Evolutionary conservation across 345 rosid genomes (phyloP).

Genomic region (Murraya paniculata): DNA sequence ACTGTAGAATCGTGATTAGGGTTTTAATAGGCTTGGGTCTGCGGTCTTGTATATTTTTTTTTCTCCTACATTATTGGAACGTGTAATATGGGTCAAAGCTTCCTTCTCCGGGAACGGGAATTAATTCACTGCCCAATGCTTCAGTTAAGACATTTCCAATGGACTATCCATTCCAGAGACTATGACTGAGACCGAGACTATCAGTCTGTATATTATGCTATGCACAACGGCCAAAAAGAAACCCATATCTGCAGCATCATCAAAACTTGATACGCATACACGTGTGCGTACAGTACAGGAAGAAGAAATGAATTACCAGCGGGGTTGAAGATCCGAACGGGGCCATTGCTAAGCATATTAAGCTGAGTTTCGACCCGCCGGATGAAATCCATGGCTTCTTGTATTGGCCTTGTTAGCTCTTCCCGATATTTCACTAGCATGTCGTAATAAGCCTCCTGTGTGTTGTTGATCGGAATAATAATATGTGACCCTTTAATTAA

Average conservation of each 20-base stretch:
- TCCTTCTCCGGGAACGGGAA: conserved; percentile 7
- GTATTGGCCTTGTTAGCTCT: conserved; percentile 86
- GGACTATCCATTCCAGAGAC: not conserved
- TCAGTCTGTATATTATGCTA: not conserved
- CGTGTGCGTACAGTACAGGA: too few species aligned
- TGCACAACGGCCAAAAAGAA: not conserved
- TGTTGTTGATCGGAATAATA: not conserved
- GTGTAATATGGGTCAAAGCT: conserved; percentile 19
- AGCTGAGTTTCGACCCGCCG: conserved; percentile 92
- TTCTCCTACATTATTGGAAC: conserved; percentile 13
- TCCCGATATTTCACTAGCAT: conserved; percentile 94
- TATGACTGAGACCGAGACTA: not conserved
- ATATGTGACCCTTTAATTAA: not conserved
- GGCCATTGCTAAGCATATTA: conserved; percentile 64
- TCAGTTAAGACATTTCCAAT: conserved; percentile 19
- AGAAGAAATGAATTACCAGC: conserved; percentile 45
- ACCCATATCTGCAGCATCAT: conserved; percentile 17
- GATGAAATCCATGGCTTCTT: conserved; percentile 99
- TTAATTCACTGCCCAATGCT: conserved; percentile 12
- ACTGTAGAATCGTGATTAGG: conserved; percentile 28
- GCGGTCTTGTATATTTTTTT: not conserved
- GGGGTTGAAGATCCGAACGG: conserved; percentile 71
- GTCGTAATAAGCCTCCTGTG: conserved; percentile 92
- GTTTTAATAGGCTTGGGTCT: not conserved
- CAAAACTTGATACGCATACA: too few species aligned